A percentile compares a stretch with the other conserved stretches of the same genome.
Evolutionary conservation across 495 filamentous ascomycete genomes (phyloP).

Genomic region (Opeltia flavorubescens): DNA sequence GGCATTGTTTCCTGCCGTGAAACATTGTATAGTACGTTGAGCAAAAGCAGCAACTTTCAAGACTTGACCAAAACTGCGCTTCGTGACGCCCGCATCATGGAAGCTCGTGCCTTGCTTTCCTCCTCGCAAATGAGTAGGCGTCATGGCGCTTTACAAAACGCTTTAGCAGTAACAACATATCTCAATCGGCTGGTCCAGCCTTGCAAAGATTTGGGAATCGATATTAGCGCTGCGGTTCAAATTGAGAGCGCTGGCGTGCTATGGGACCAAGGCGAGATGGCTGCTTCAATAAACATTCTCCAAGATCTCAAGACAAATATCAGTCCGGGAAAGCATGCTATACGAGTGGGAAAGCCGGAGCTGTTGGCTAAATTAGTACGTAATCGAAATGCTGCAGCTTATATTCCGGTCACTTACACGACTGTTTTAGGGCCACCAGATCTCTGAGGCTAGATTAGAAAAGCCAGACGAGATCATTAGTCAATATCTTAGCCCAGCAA

Average conservation of each 20-base stretch:
- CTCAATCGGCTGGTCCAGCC: constrained; percentile 57
- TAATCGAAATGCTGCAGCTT: constrained; percentile 2
- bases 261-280: constrained; percentile 89
- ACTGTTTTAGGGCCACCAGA: constrained; percentile 50
- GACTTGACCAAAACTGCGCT: constrained; percentile 38
- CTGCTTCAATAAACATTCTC: constrained; percentile 81
- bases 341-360: constrained; percentile 61
- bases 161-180: constrained; percentile 67
- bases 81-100: constrained; percentile 51
- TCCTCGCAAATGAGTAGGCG: constrained; percentile 61
- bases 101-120: constrained; percentile 57
- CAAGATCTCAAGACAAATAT: constrained; percentile 50
- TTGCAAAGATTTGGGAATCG: constrained; percentile 53
- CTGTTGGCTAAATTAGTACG: constrained; percentile 73
- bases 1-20: constrained; percentile 71
- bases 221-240: constrained; percentile 56
- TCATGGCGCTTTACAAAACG: constrained; percentile 73
- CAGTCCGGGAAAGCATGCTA: constrained; percentile 53
- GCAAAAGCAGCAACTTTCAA: constrained; percentile 48
- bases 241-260: constrained; percentile 77
- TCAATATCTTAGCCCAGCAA: constrained; percentile 66
- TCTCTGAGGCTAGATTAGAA: constrained; percentile 85
- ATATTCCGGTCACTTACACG: constrained; percentile 9
- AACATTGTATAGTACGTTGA: constrained; percentile 68
- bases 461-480: constrained; percentile 82